Percentiles rank a stretch among this genome's conserved stretches.
Conservation (phyloP, 2,329 filamentous ascomycete genomes). For the Colletotrichum tropicale region DNA sequence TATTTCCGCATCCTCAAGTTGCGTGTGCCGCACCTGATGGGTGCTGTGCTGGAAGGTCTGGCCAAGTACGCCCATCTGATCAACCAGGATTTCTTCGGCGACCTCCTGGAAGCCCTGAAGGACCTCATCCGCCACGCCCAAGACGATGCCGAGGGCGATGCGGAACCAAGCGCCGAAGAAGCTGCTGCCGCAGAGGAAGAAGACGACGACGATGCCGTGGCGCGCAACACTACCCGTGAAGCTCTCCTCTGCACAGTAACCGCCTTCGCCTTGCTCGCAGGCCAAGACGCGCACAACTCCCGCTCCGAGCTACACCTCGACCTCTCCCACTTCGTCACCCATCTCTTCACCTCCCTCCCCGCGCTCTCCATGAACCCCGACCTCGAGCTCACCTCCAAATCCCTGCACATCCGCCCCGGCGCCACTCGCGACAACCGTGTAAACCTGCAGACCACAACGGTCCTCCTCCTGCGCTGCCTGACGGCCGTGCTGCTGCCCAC, state of each 20-base stretch:
- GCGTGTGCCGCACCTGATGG: constrained; percentile 84
- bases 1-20: constrained; percentile 96
- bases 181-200: constrained; percentile 41
- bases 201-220: constrained; percentile 51
- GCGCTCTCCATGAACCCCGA: constrained; percentile 81
- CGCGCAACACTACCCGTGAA: constrained; percentile 82
- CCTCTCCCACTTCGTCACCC: constrained; percentile 91
- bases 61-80: constrained; percentile 95
- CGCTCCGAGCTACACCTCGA: constrained; percentile 84
- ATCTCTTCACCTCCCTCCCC: constrained; percentile 88
- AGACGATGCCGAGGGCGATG: constrained; percentile 48
- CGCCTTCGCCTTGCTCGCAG: constrained; percentile 93
- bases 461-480: constrained; percentile 86
- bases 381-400: constrained; percentile 80
- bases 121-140: constrained; percentile 85
- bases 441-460: constrained; percentile 94
- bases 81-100: constrained; percentile 98
- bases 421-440: constrained; percentile 55
- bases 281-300: constrained; percentile 89
- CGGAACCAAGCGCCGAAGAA: constrained; percentile 41
- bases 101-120: constrained; percentile 91
- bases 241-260: constrained; percentile 93
- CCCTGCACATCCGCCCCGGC: constrained; percentile 64
- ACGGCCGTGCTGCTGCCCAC: constrained; percentile 80
- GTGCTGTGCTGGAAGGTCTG: constrained; percentile 92